Conservation (phyloP, 108 stramenopile genomes). For the Pseudonitzschia multiseries region DNA sequence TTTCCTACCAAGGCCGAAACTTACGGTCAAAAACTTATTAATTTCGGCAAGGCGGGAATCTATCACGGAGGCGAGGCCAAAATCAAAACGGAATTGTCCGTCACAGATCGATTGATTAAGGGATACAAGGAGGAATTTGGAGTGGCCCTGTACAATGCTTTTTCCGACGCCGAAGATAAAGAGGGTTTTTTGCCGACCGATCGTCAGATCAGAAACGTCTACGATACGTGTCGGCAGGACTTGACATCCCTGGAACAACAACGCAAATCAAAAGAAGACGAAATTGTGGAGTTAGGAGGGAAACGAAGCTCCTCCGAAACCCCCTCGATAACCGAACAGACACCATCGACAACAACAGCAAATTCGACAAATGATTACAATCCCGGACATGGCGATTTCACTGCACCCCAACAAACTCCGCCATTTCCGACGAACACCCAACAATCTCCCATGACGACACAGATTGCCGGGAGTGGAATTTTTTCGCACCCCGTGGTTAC, state of each 20-base stretch:
- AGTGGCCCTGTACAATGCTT: conserved; percentile 49
- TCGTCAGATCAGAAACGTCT: conserved; percentile 69
- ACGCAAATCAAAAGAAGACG: conserved; percentile 29
- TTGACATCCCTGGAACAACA: conserved; percentile 49
- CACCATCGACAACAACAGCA: neutral
- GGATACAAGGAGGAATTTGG: conserved; percentile 81
- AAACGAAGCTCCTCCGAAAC: neutral
- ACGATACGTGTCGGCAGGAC: conserved; percentile 66
- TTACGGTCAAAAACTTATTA: conserved; percentile 59
- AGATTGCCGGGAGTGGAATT: neutral
- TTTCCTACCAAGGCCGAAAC: conserved; percentile 61
- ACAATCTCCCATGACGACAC: neutral
- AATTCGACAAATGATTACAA: neutral
- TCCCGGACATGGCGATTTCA: neutral
- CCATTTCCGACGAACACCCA: conserved; percentile 7
- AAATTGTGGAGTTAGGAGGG: conserved; percentile 27
- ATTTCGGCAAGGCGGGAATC: conserved; percentile 65
- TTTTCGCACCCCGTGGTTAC: neutral
- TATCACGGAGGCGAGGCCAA: conserved; percentile 70
- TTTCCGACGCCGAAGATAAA: conserved; percentile 69
- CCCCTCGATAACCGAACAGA: conserved; percentile 5
- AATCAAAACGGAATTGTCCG: conserved; percentile 63
- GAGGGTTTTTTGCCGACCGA: conserved; percentile 79
- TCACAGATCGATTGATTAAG: conserved; percentile 59
- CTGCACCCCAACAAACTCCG: conserved; percentile 1